phyloP scores from a whole-genome alignment of 345 rosid genomes.

The Brassica cretica region DNA sequence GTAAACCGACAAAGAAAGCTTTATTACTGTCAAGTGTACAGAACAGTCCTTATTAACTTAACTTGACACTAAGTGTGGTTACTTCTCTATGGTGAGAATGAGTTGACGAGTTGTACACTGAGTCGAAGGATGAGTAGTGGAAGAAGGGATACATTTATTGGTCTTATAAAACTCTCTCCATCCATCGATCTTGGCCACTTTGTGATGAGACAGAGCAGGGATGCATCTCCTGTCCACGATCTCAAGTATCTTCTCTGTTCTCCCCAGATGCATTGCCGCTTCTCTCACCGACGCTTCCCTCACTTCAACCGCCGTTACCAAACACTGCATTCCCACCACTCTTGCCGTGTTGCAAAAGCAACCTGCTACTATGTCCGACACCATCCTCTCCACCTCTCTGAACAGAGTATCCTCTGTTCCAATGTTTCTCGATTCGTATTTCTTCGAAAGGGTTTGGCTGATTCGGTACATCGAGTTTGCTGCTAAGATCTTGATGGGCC shows the following conservation, averaged over 20 bases:
- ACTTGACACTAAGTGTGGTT: not conserved
- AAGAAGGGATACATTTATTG: not conserved
- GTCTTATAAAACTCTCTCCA: slow-evolving; percentile 50
- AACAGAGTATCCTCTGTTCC: slow-evolving; percentile 41
- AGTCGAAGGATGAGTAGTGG: slow-evolving; percentile 19
- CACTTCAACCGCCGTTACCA: slow-evolving; percentile 51
- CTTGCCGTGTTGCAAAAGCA: slow-evolving; percentile 68
- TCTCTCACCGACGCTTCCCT: slow-evolving; percentile 53
- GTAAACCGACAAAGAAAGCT: not conserved
- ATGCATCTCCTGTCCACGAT: slow-evolving; percentile 46
- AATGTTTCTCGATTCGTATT: slow-evolving; percentile 30
- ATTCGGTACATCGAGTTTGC: slow-evolving; percentile 81
- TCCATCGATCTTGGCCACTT: slow-evolving; percentile 52
- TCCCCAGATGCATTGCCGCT: slow-evolving; percentile 62
- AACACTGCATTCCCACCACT: slow-evolving; percentile 55
- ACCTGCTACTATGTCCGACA: slow-evolving; percentile 69
- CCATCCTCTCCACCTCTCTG: slow-evolving; percentile 48
- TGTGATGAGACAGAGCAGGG: slow-evolving; percentile 46
- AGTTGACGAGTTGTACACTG: slow-evolving; percentile 21
- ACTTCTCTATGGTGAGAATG: slow-evolving; percentile 18
- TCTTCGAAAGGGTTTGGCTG: slow-evolving; percentile 56
- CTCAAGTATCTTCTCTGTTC: slow-evolving; percentile 52
- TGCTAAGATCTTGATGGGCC: slow-evolving; percentile 68
- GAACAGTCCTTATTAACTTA: slow-evolving; percentile 1
- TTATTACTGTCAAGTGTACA: not conserved